These are phyloP conservation scores for Dacryopinax primogenitus DNA, from an alignment of 768 basidiomycete species.

Conservation along the genomic window DNA sequence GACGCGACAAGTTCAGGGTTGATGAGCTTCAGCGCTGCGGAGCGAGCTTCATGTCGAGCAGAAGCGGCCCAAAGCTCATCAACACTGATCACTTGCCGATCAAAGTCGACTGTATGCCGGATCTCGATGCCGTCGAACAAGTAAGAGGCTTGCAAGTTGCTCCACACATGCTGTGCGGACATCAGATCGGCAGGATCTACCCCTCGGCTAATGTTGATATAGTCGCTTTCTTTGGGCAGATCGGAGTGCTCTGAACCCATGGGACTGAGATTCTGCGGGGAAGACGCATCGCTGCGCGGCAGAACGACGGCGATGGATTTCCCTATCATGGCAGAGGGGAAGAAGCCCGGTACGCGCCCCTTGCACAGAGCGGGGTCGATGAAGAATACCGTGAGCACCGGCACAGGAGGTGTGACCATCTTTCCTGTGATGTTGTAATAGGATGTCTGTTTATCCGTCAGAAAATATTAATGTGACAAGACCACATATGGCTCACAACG, in stretches of 20 bases:
- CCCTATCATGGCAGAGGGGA: not conserved
- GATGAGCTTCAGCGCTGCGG: not conserved
- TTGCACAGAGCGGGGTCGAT: slow-evolving; percentile 3
- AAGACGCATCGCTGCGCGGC: not conserved
- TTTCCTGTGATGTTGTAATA: not conserved
- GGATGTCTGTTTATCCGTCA: not conserved
- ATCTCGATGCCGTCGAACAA: not conserved
- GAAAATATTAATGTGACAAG: not conserved
- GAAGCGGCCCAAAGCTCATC: not conserved
- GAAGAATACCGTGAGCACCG: not conserved
- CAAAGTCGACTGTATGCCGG: not conserved
- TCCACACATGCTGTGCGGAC: not conserved
- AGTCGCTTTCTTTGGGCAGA: not conserved
- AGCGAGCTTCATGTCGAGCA: not conserved
- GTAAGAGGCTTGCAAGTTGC: not conserved
- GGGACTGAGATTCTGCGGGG: not conserved
- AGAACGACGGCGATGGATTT: slow-evolving; percentile 4
- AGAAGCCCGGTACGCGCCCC: not conserved
- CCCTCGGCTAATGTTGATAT: not conserved
- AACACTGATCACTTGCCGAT: not conserved
- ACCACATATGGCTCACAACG: not conserved
- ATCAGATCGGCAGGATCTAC: not conserved
- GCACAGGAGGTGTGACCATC: not conserved
- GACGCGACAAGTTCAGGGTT: not conserved
- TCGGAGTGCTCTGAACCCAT: not conserved